These are phyloP conservation scores for Aphanoascus verrucosus DNA, from an alignment of 2,329 filamentous ascomycete species.

Conservation along the genomic window DNA sequence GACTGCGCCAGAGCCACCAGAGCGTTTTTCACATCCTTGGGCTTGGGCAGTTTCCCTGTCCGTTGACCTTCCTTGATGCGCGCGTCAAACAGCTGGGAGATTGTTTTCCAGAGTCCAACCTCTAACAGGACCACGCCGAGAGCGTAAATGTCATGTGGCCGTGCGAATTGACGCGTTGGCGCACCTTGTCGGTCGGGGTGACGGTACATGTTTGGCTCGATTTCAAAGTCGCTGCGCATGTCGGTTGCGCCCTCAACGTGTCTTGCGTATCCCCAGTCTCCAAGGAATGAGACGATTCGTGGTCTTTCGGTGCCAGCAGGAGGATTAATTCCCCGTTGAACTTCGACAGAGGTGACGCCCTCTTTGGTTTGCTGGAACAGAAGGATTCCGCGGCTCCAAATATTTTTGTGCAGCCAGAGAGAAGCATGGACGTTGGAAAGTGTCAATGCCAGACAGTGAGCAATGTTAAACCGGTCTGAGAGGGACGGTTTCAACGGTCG, in stretches of 20 bases:
- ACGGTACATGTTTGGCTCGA: constrained; percentile 24
- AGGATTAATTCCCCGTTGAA: background rate
- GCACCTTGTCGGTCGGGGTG: constrained; percentile 26
- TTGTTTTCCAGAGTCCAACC: constrained; percentile 27
- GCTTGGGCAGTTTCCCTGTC: constrained; percentile 20
- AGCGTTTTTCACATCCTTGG: constrained; percentile 18
- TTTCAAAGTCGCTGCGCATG: constrained; percentile 20
- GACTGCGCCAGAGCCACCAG: constrained; percentile 17
- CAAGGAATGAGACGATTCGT: constrained; percentile 19
- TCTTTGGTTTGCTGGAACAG: constrained; percentile 17
- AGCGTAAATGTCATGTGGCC: constrained; percentile 30
- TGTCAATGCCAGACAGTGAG: constrained; percentile 21
- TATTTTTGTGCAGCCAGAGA: constrained; percentile 24
- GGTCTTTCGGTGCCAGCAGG: background rate
- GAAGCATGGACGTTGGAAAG: constrained; percentile 22
- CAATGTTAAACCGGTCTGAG: constrained; percentile 21
- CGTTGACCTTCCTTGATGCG: constrained; percentile 19
- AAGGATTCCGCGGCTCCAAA: constrained; percentile 24
- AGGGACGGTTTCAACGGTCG: constrained; percentile 17
- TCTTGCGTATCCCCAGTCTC: constrained; percentile 23
- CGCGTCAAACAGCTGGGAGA: constrained; percentile 22
- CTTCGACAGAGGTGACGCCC: constrained; percentile 2
- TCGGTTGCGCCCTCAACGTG: constrained; percentile 20
- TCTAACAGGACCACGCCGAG: constrained; percentile 33
- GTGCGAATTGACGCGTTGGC: constrained; percentile 23